phyloP scores from a whole-genome alignment of 345 rosid genomes.

The Eucalyptus erythrocorys region DNA sequence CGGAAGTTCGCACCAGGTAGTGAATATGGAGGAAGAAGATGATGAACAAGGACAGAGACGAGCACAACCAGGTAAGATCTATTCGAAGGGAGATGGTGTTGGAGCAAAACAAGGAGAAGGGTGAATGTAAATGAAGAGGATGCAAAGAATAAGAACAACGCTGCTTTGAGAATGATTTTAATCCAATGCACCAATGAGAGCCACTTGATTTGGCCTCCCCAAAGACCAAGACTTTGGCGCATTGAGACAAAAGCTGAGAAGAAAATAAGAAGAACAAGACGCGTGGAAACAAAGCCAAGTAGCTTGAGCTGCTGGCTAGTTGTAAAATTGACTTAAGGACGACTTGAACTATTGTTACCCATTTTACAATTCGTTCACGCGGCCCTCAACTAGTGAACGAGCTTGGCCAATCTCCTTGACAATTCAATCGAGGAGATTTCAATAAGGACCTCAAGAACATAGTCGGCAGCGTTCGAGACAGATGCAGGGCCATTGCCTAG shows the following conservation, averaged over 20 bases:
- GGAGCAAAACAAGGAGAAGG: background rate
- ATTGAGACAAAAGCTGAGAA: background rate
- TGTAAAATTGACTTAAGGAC: background rate
- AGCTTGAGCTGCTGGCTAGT: background rate
- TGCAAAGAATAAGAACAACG: background rate
- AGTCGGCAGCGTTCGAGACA: too few species aligned
- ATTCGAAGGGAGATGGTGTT: background rate
- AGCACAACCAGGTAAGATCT: background rate
- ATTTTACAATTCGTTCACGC: background rate
- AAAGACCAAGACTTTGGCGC: background rate
- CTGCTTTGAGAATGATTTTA: background rate
- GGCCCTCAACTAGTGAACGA: accelerated
- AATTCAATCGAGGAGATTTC: too few species aligned
- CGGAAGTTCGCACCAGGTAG: background rate
- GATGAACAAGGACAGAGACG: background rate
- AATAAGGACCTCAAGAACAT: too few species aligned
- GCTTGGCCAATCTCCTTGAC: too few species aligned
- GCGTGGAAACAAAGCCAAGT: background rate
- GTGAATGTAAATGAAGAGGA: background rate
- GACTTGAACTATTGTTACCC: background rate
- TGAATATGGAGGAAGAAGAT: background rate
- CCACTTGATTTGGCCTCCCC: background rate
- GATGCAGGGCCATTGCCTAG: too few species aligned
- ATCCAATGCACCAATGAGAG: too few species aligned
- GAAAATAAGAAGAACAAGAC: background rate